Evolutionary conservation across 2,329 filamentous ascomycete species (phyloP), one percentile per base, ranked within the genome.

Genomic region (Canariomyces notabilis): DNA sequence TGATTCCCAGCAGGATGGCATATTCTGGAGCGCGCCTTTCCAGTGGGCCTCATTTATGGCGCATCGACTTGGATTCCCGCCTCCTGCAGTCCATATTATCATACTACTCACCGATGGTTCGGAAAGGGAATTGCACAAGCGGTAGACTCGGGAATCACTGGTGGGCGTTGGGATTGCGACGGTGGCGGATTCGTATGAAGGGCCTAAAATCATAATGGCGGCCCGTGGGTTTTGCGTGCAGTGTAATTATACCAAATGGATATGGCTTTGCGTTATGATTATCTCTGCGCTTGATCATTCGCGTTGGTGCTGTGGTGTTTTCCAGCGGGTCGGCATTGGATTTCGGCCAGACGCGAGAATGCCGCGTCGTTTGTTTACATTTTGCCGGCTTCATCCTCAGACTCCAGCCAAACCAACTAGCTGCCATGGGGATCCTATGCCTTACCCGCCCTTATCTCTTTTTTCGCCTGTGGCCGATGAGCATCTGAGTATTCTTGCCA

Each of bases 231-330:
- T 23, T 32, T 47, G 33, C 44, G 44, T n/a, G 36, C 29, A 46
- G 35, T 55, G 52, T 57, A 57, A 57, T 57, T 57, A 55, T 55
- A 57, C 51, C 52, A 53, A 49, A 42, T 47, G 43, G 41, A 41
- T 42, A 22, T 41, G 48, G 38, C 47, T 46, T 26, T 29, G 32
- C 23, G 55, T 59, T 19, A 53, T 59, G 51, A 46, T 23, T n/a
- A 46, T 48, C 41, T 36, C 29, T 43, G 52, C 44, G 47, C 37
- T 40, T 34, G 46, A 49, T 51, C 54, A 51, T 47, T 48, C 56
- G 21, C 16, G 6, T 18, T 20, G 8, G 26, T 31, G 4, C 20
- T 39, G 22, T 36, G 9, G 37, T 32, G 18, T 42, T 19, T 12
- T 20, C n/a, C 26, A 26, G 23, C 14, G 15, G 21, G 8, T 14